Base-by-base conservation (phyloP, 2,329 filamentous ascomycete species). In the Alternaria postmessia region DNA sequence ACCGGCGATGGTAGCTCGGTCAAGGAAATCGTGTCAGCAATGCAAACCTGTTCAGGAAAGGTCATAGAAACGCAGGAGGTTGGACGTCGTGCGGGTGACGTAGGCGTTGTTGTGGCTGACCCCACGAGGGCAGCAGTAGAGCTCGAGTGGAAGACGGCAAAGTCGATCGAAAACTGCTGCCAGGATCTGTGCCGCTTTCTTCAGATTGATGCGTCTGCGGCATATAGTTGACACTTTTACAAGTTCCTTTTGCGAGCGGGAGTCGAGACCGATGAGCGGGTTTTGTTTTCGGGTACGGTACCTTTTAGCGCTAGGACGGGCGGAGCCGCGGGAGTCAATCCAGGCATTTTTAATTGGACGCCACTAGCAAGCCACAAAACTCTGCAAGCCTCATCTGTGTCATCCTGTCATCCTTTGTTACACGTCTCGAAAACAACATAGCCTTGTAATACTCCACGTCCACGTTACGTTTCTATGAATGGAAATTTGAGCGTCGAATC, bases 1-100 rank as follows among this genome's bases (percentile, higher is more conserved):
- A 74, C 72, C 16, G 77, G 77, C 7, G 60, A 52, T 8, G 76
- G 76, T 12, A 70, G 71, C 51, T 72, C 75, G 5, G 75, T 78
- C 16, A 63, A 63, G 6, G 75, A 78, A 43, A 71, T 78, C 9
- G 69, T 79, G 7, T 51, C 65, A 24, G 64, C 69, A 22, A 73
- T 79, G 51, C 67, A 76, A 51, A 61, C 63, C 30, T 73, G 71
- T n/a, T 67, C 71, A 18, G 63, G 63, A 22, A 55, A 55, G n/a
- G 59, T 52, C 20, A 68, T 78, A 16, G 68, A 70, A 5, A 63
- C 61, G 5, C 51, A 65, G 11, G 63, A 66, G 39, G 67, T 67
- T 26, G 68, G 63, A 11, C 59, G 73, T 22, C 63, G 76, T 54
- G 65, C 61, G 9, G 76, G 76, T 26, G 76, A 78, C 56, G 71